Percentiles rank a stretch among this genome's conserved stretches.
Evolutionary conservation across 805 yeast species (phyloP).

Genomic region (Kuraishia cidri): DNA sequence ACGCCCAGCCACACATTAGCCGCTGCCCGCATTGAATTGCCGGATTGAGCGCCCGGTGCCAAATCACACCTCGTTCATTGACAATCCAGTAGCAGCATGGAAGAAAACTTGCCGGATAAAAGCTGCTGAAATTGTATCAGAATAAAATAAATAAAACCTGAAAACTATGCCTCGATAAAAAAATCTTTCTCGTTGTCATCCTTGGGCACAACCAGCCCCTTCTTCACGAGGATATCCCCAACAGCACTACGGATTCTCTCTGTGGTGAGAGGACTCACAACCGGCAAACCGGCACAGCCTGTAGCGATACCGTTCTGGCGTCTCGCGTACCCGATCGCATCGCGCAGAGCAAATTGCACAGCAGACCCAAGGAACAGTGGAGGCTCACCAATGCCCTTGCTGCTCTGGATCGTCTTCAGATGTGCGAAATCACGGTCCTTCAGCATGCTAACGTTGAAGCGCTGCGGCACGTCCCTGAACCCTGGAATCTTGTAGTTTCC

Average conservation of each 20-base stretch:
- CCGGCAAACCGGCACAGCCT: constrained; percentile 13
- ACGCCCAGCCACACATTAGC: too few species aligned
- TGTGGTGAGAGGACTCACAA: constrained; percentile 31
- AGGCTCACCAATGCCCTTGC: constrained; percentile 43
- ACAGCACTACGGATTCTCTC: constrained; percentile 30
- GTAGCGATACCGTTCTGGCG: constrained; percentile 16
- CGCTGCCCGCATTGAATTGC: too few species aligned
- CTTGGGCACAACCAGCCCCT: too few species aligned
- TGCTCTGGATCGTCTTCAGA: constrained; percentile 30
- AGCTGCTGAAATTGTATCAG: too few species aligned
- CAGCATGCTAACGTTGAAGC: constrained; percentile 29
- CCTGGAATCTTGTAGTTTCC: constrained; percentile 43
- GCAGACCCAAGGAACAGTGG: constrained; percentile 35
- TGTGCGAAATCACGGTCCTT: constrained; percentile 30
- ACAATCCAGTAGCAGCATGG: too few species aligned
- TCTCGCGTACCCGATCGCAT: constrained; percentile 29
- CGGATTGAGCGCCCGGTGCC: too few species aligned
- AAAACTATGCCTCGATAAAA: background rate
- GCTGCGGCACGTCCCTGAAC: constrained; percentile 36
- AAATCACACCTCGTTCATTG: too few species aligned
- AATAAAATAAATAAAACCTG: background rate
- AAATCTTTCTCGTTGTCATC: constrained; percentile 3
- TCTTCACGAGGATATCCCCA: constrained; percentile 24
- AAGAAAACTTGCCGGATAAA: too few species aligned
- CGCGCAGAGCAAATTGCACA: constrained; percentile 33